Evolutionary conservation across 1,284 basidiomycete genomes (phyloP).

Genomic region (Moesziomyces globuligerus): DNA sequence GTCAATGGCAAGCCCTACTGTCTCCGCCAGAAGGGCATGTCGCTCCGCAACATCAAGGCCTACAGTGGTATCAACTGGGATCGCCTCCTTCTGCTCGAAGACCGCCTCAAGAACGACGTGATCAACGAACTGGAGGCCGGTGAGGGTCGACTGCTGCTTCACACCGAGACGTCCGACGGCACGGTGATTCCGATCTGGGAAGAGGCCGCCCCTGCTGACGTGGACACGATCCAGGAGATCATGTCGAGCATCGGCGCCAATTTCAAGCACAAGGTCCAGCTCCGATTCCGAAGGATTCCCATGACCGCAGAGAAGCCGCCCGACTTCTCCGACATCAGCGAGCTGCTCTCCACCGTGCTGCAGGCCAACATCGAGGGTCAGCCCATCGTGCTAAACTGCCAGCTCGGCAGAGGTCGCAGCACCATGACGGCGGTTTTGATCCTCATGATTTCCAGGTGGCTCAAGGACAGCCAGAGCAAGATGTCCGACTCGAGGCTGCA

Average conservation of each 20-base stretch:
- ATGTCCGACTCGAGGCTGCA: slow-evolving; percentile 63
- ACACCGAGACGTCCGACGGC: slow-evolving; percentile 88
- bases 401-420: slow-evolving; percentile 92
- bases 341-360: slow-evolving; percentile 82
- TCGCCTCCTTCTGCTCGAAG: slow-evolving; percentile 72
- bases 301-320: slow-evolving; percentile 77
- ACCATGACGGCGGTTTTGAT: slow-evolving; percentile 89
- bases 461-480: slow-evolving; percentile 66
- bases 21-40: slow-evolving; percentile 67
- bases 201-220: slow-evolving; percentile 79
- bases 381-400: slow-evolving; percentile 94
- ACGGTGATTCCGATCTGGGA: slow-evolving; percentile 96
- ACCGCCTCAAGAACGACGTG: slow-evolving; percentile 89
- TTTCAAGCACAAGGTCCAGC: slow-evolving; percentile 70
- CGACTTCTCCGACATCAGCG: slow-evolving; percentile 66
- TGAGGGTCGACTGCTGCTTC: slow-evolving; percentile 86
- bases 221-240: slow-evolving; percentile 87
- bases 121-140: slow-evolving; percentile 82
- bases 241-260: slow-evolving; percentile 72
- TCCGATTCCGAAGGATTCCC: slow-evolving; percentile 86
- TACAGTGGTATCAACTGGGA: slow-evolving; percentile 65
- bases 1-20: slow-evolving; percentile 79
- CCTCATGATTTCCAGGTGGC: slow-evolving; percentile 86
- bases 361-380: slow-evolving; percentile 76
- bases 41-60: slow-evolving; percentile 62